Evolutionary conservation across 2,329 filamentous ascomycete species (phyloP).

Genomic region (Sporothrix brunneoviolacea): DNA sequence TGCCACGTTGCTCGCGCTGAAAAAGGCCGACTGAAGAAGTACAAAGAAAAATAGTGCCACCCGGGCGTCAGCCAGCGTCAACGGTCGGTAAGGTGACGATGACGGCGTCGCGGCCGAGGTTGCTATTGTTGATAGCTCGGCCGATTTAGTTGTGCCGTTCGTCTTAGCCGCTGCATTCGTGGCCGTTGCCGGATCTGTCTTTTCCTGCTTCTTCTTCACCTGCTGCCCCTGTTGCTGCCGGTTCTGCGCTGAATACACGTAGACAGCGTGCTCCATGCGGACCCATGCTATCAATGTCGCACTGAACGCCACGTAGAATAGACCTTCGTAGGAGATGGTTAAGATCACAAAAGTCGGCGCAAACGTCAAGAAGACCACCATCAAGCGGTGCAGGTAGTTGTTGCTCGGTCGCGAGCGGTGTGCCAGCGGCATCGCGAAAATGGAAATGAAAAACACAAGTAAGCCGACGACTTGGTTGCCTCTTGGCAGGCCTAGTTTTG

Average conservation of each 20-base stretch:
- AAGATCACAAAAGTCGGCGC: conserved; percentile 91
- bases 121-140: background rate
- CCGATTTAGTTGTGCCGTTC: background rate
- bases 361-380: conserved; percentile 87
- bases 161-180: background rate
- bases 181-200: conserved; percentile 5
- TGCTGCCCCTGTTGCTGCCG: conserved; percentile 20
- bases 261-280: conserved; percentile 76
- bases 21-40: conserved; percentile 90
- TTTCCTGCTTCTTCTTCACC: background rate
- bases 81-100: conserved; percentile 46
- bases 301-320: conserved; percentile 91
- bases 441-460: conserved; percentile 64
- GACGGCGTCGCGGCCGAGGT: conserved; percentile 7
- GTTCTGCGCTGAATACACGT: conserved; percentile 34
- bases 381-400: conserved; percentile 83
- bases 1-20: conserved; percentile 92
- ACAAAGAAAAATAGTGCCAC: conserved; percentile 93
- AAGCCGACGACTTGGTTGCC: conserved; percentile 87
- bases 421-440: conserved; percentile 66
- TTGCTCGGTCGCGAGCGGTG: conserved; percentile 73
- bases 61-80: conserved; percentile 76
- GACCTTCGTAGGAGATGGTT: conserved; percentile 92
- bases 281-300: conserved; percentile 82
- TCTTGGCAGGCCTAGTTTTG: conserved; percentile 73